phyloP scores from a whole-genome alignment of 208 protist species.

The Crithidia fasciculata region DNA sequence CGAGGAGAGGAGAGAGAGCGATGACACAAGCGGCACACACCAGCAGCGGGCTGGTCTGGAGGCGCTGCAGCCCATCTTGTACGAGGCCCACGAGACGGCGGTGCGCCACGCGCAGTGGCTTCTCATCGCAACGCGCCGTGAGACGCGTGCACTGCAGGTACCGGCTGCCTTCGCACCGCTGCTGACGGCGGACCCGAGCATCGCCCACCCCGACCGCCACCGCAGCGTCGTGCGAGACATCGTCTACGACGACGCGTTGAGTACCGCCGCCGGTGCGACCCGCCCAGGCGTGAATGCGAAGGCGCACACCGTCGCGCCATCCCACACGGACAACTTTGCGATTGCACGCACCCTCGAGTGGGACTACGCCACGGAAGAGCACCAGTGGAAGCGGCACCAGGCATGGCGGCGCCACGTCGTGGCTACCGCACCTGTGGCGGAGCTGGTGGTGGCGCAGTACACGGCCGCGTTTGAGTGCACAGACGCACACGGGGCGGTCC shows the following conservation, averaged over 20 bases:
- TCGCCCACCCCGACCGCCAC: constrained; percentile 72
- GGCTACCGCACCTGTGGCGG: constrained; percentile 36
- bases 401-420: constrained; percentile 50
- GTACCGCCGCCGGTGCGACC: background rate
- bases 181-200: constrained; percentile 66
- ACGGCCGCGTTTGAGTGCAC: constrained; percentile 59
- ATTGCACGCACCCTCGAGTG: constrained; percentile 23
- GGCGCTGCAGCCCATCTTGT: constrained; percentile 63
- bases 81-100: constrained; percentile 57
- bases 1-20: background rate
- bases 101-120: constrained; percentile 49
- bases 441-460: constrained; percentile 71
- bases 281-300: background rate
- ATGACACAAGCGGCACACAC: background rate
- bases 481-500: constrained; percentile 52
- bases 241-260: constrained; percentile 11
- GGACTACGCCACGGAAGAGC: constrained; percentile 52
- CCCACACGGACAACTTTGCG: background rate
- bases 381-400: constrained; percentile 71
- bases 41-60: constrained; percentile 11
- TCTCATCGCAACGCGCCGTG: constrained; percentile 56
- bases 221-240: constrained; percentile 36
- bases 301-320: no score
- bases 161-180: constrained; percentile 71
- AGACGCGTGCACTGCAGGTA: constrained; percentile 46